Base-by-base conservation (phyloP, 345 rosid genomes). In the Draba incana region DNA sequence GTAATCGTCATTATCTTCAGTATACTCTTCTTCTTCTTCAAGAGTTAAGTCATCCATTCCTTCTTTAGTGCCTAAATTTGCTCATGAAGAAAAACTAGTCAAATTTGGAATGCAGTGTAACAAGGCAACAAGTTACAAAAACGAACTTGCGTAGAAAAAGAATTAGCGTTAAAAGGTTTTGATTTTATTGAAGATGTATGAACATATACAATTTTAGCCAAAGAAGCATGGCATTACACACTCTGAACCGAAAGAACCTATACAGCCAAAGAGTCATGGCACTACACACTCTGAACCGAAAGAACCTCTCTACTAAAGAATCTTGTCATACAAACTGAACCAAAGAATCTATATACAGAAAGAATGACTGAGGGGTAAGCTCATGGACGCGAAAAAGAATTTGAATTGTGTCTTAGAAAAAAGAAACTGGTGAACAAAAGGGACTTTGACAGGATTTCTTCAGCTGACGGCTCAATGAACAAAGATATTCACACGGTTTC, bases 1-100 rank as follows among this genome's bases (percentile, higher is more conserved):
- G 78, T 84, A 87, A 51, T 84, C 86, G 28, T 85, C 84, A 74
- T 81, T 75, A 72, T 86, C 95, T 66, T 85, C 98, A 66, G 38
- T 55, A 38, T 65, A 69, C 37, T 77, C 83, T 70, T 83, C 83
- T 28, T 60, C 80, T 69, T 82, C 85, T 63, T 62, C 78, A 53
- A 35, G 62, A 57, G 60, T 70, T 61, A 60, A 44, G 6, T 75
- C 77, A 43, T 64, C 66, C 2, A 28, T 39, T 47, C 27, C 51
- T 46, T 55, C 54, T 44, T 67, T 45, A 37, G 59, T 20, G 70
- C 58, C 69, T 12, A 63, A 46, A 16, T 53, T 37, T 37, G 37
- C 59, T 64, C 53, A 50, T 15, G 48, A 72, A n/a, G 45, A 30
- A 48, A 39, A 8, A 6, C 20, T 20, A 20, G 33, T 59, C 49